A percentile compares a stretch with the other conserved stretches of the same genome.
Evolutionary conservation across 164 flowering plant genomes (phyloP).

Genomic region (Aristolochia fimbriata): DNA sequence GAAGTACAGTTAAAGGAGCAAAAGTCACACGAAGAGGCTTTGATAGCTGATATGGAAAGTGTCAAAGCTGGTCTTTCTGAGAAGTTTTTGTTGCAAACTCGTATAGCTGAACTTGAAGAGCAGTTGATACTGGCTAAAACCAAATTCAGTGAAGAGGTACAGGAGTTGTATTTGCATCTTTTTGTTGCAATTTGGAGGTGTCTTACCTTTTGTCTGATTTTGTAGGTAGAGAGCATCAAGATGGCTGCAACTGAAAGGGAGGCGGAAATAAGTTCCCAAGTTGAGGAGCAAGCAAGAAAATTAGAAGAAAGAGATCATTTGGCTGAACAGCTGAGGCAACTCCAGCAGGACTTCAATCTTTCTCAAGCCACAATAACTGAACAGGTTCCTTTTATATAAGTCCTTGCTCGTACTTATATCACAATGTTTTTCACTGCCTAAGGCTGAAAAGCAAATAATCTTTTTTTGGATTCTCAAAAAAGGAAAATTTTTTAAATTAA

Average conservation of each 20-base stretch:
- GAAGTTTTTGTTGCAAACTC: conserved; percentile 39
- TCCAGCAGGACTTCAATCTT: conserved; percentile 38
- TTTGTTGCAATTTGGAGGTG: no score
- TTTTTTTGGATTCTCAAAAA: neutral
- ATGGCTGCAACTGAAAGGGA: conserved; percentile 31
- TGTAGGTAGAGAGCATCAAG: conserved; percentile 36
- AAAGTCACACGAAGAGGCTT: conserved; percentile 28
- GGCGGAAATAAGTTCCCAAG: conserved; percentile 27
- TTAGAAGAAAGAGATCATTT: conserved; percentile 24
- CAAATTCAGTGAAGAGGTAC: conserved; percentile 53
- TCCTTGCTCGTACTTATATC: neutral
- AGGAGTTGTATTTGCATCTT: neutral
- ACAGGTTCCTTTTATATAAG: conserved; percentile 25
- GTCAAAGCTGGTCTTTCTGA: conserved; percentile 49
- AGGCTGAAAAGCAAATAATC: no score
- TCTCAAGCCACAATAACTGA: conserved; percentile 34
- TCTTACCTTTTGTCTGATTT: neutral
- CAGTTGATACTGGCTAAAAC: conserved; percentile 36
- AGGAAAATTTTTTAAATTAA: neutral
- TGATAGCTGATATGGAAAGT: conserved; percentile 41
- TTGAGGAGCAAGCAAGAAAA: conserved; percentile 28
- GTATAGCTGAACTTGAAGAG: conserved; percentile 47
- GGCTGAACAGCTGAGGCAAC: conserved; percentile 32
- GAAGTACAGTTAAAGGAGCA: conserved; percentile 52
- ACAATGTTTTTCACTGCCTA: neutral